phyloP scores from a whole-genome alignment of 495 filamentous ascomycete species.

The Trichoderma asperelloides region DNA sequence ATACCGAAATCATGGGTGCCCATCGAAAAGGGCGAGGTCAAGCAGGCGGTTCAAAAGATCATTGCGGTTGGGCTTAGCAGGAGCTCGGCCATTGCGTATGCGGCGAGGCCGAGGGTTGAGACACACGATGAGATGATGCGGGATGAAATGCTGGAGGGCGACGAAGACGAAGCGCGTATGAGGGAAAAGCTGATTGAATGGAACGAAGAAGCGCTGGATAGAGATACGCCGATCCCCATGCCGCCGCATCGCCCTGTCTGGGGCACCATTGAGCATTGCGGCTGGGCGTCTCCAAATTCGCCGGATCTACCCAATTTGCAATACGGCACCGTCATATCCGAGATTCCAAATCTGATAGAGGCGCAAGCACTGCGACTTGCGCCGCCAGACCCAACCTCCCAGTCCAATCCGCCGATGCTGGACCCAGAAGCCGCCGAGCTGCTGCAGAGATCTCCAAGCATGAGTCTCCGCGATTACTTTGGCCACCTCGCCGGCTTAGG shows the following conservation, averaged over 20 bases:
- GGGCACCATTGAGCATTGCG: conserved; percentile 75
- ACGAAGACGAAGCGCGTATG: conserved; percentile 8
- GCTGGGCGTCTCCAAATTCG: conserved; percentile 76
- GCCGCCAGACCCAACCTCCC: conserved; percentile 47
- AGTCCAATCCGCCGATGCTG: conserved; percentile 29
- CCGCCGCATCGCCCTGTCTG: conserved; percentile 43
- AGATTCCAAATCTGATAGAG: conserved; percentile 87
- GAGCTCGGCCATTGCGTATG: conserved; percentile 76
- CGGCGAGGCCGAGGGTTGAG: conserved; percentile 56
- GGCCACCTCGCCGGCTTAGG: conserved; percentile 56
- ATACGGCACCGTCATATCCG: conserved; percentile 70
- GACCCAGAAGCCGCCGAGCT: conserved; percentile 56
- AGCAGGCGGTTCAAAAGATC: conserved; percentile 61
- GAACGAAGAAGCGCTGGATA: conserved; percentile 13
- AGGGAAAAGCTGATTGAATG: conserved; percentile 1
- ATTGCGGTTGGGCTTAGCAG: conserved; percentile 60
- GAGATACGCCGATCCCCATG: conserved; percentile 20
- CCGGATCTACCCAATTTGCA: conserved; percentile 69
- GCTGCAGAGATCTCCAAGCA: conserved; percentile 58
- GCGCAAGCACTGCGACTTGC: conserved; percentile 82
- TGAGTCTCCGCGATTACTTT: conserved; percentile 78
- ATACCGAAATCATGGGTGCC: conserved; percentile 84
- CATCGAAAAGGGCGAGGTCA: conserved; percentile 68
- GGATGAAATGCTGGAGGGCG: background rate
- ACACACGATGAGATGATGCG: background rate